phyloP scores from a whole-genome alignment of 441 rosid genomes.

The Adansonia madagascariensis region DNA sequence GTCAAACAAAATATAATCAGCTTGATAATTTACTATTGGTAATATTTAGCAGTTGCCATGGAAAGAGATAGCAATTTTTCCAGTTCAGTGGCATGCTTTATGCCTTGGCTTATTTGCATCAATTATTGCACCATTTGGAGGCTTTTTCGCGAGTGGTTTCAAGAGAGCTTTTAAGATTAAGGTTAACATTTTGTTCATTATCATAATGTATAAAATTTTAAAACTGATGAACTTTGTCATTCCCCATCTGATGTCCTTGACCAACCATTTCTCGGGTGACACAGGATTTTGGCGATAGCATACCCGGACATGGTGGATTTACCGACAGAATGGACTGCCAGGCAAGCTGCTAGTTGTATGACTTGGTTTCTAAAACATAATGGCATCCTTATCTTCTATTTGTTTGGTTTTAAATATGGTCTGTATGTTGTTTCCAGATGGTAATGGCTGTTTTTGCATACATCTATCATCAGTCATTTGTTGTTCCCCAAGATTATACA shows the following conservation, averaged over 20 bases:
- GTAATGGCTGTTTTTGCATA: slow-evolving; percentile 90
- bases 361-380: neutral
- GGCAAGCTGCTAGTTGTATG: slow-evolving; percentile 42
- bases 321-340: slow-evolving; percentile 98
- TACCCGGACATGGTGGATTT: slow-evolving; percentile 94
- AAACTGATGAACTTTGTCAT: neutral
- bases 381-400: neutral
- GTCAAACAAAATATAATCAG: neutral
- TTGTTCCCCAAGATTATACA: slow-evolving; percentile 57
- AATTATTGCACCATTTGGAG: slow-evolving; percentile 95
- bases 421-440: slow-evolving; percentile 52
- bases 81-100: slow-evolving; percentile 90
- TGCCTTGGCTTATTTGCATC: slow-evolving; percentile 84
- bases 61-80: slow-evolving; percentile 73
- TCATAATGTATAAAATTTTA: neutral
- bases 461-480: slow-evolving; percentile 84
- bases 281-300: slow-evolving; percentile 94
- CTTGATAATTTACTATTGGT: neutral
- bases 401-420: neutral
- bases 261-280: neutral
- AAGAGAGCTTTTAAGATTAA: slow-evolving; percentile 93
- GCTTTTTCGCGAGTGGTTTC: slow-evolving; percentile 93
- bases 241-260: neutral
- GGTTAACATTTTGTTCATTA: slow-evolving; percentile 41
- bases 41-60: slow-evolving; percentile 62